Conservation (phyloP, 139 green algal species). For the Volvox africanus region DNA sequence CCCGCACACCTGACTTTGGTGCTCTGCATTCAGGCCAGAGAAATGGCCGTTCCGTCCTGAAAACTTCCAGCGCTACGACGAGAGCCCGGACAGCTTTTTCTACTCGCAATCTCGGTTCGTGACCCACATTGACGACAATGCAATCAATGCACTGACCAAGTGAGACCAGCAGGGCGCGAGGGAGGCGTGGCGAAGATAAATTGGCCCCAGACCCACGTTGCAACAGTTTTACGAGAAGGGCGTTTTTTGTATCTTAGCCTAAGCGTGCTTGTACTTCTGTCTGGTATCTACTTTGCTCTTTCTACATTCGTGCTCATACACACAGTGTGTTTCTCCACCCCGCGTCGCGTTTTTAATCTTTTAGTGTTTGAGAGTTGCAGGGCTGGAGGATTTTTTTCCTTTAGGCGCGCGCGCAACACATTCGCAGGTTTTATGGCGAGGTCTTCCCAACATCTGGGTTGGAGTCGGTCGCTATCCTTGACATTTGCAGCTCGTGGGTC, state of each 20-base stretch:
- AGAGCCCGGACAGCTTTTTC: constrained; percentile 73
- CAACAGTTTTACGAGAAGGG: too few relatives aligned
- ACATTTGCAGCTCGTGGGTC: constrained; percentile 91
- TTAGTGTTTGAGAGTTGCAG: too few relatives aligned
- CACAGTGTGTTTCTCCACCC: too few relatives aligned
- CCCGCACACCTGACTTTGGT: background rate
- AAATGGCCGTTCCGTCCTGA: constrained; percentile 79
- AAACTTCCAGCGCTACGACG: constrained; percentile 84
- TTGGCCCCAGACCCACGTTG: too few relatives aligned
- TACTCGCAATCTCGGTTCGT: constrained; percentile 92
- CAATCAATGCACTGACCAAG: constrained; percentile 90
- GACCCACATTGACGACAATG: constrained; percentile 95
- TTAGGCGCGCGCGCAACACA: too few relatives aligned
- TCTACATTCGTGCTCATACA: too few relatives aligned
- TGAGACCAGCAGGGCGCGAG: constrained; percentile 15
- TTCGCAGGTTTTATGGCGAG: constrained; percentile 76
- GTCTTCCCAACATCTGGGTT: constrained; percentile 73
- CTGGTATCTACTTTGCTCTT: too few relatives aligned
- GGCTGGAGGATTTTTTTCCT: too few relatives aligned
- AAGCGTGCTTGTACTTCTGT: too few relatives aligned
- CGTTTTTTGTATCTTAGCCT: too few relatives aligned
- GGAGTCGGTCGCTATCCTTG: constrained; percentile 76
- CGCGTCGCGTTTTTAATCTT: too few relatives aligned
- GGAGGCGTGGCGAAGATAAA: too few relatives aligned
- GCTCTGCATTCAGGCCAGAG: constrained; percentile 59